A percentile compares a stretch with the other conserved stretches of the same genome.
These are phyloP conservation scores for Glycyrrhiza uralensis DNA, from an alignment of 306 rosid genomes.

Conservation along the genomic window DNA sequence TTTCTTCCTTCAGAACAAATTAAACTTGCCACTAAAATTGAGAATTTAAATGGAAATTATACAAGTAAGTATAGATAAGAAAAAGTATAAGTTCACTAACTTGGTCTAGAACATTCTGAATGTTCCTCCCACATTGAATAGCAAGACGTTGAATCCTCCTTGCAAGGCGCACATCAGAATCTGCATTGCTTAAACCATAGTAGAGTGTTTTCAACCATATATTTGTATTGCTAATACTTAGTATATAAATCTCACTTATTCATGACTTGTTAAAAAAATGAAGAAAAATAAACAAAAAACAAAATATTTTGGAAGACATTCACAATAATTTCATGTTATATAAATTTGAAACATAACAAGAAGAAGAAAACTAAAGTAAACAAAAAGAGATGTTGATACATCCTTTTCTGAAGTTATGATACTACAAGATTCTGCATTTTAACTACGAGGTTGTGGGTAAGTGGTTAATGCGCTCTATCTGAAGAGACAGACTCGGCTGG, in stretches of 20 bases:
- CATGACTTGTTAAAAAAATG: not conserved
- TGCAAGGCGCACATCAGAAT: slow-evolving; percentile 85
- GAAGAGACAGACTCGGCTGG: too few species aligned
- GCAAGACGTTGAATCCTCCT: slow-evolving; percentile 78
- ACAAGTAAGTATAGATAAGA: not conserved
- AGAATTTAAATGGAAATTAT: not conserved
- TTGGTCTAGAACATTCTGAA: slow-evolving; percentile 76
- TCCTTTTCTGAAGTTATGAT: not conserved
- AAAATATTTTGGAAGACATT: not conserved
- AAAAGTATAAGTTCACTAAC: slow-evolving; percentile 33
- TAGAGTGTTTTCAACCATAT: slow-evolving; percentile 35
- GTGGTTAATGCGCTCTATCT: too few species aligned
- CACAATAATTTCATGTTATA: not conserved
- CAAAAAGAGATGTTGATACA: not conserved
- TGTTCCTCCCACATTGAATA: slow-evolving; percentile 59
- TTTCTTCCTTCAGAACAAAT: not conserved
- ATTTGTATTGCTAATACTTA: not conserved
- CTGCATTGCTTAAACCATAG: slow-evolving; percentile 59
- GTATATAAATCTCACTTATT: not conserved
- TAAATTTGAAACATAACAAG: not conserved
- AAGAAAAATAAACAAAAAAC: not conserved
- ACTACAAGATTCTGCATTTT: not conserved
- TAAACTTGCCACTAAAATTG: not conserved
- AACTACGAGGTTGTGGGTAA: too few species aligned
- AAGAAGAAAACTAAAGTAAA: too few species aligned